These are phyloP conservation scores for Geoglossum glabrum DNA, from an alignment of 495 filamentous ascomycete species.

Conservation along the genomic window DNA sequence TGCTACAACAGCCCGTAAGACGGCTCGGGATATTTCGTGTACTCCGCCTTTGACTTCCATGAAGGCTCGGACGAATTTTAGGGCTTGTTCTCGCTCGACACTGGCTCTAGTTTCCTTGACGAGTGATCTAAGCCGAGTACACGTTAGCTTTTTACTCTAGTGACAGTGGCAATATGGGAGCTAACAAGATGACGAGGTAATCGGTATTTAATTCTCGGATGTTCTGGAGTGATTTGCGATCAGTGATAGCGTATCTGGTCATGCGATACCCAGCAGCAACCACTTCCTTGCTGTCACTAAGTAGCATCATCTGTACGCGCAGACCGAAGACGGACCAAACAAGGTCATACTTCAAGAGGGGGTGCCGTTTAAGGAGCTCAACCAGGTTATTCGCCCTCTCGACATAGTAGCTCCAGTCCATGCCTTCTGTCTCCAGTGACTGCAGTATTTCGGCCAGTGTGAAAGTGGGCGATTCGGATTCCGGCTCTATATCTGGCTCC, in stretches of 20 bases:
- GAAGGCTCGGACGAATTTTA: conserved; percentile 93
- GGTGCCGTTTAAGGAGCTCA: conserved; percentile 79
- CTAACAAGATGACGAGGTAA: conserved; percentile 60
- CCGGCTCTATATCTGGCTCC: conserved; percentile 36
- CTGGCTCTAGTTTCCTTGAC: conserved; percentile 90
- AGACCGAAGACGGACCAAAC: conserved; percentile 87
- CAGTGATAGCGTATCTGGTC: conserved; percentile 84
- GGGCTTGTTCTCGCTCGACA: conserved; percentile 86
- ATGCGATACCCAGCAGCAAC: conserved; percentile 87
- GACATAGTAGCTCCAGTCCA: conserved; percentile 88
- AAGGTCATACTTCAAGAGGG: conserved; percentile 85
- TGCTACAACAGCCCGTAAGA: conserved; percentile 72
- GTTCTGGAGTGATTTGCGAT: conserved; percentile 67
- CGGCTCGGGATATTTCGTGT: conserved; percentile 63
- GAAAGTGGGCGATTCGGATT: conserved; percentile 60
- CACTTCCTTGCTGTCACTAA: conserved; percentile 88
- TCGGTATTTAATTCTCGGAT: conserved; percentile 81
- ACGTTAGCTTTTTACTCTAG: neutral
- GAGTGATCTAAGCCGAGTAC: conserved; percentile 34
- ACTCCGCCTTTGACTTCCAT: conserved; percentile 89
- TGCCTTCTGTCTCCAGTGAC: conserved; percentile 65
- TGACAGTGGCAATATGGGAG: neutral
- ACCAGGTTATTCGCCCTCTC: conserved; percentile 76
- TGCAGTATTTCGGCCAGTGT: conserved; percentile 75
- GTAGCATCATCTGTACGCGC: conserved; percentile 81